Base-by-base conservation (phyloP, 306 rosid species). In the Lotus japonicus region DNA sequence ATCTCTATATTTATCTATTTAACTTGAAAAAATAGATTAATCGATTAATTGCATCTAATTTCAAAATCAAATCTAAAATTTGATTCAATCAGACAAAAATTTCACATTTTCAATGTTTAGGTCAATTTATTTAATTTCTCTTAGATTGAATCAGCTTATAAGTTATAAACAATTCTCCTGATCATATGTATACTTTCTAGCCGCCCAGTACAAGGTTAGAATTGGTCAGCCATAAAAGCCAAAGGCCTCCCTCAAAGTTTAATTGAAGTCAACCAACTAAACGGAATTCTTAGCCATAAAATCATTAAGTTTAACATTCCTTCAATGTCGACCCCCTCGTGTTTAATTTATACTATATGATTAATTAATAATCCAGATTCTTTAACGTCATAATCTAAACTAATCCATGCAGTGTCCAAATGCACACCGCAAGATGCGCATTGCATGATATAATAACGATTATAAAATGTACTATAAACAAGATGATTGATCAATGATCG, bases 361-460 rank as follows among this genome's bases (percentile, higher is more conserved):
- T 14, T 75, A 41, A 2, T 26, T 50, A 28, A 68, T 50, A 28
- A 68, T 62, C 7, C 8, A 16, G 56, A 56, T 21, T 55, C 35
- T 45, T 58, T 16, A 8, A 21, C 41, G 51, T 46, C 10, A 4
- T 64, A 26, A 44, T 17, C 36, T 43, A 53, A 58, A 13, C 68
- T 38, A 7, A 38, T 61, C 60, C 66, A 44, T 63, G 53, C 57
- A 65, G 13, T 58, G 78, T 61, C 77, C 75, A 76, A 53, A 71
- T 75, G 43, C 43, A 41, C 68, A 71, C 75, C 67, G 71, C 75
- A 39, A 16, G 45, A 44, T 65, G 43, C 33, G 68, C 51, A 2
- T 60, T 58, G 64, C 39, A 48, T 38, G 48, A 48, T 55, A 64
- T 56, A 58, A 64, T 56, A 50, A 49, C 16, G 45, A 26, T 62